phyloP scores from a whole-genome alignment of 495 filamentous ascomycete species.

The Mycothermus thermophilus region DNA sequence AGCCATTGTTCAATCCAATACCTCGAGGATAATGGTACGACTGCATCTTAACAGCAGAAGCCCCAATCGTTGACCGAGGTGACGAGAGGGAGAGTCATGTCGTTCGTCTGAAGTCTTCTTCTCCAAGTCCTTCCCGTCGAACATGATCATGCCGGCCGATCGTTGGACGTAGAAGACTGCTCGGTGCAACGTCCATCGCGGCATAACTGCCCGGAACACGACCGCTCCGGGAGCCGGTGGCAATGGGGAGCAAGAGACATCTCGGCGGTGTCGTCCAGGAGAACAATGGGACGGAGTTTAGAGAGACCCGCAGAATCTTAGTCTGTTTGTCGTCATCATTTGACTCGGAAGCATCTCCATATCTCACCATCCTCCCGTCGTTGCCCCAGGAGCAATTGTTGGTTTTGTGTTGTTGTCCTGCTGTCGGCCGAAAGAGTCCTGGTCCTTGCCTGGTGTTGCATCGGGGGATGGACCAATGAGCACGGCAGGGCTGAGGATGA shows the following conservation, averaged over 20 bases:
- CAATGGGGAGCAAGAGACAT: no score
- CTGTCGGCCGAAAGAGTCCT: no score
- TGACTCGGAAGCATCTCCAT: no score
- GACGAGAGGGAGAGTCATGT: neutral
- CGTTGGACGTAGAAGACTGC: neutral
- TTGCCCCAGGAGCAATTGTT: no score
- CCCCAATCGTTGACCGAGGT: constrained; percentile 1
- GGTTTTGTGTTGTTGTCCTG: no score
- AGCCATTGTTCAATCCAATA: constrained; percentile 5
- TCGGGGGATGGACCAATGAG: neutral
- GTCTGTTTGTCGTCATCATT: no score
- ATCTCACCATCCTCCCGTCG: no score
- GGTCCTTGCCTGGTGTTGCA: neutral
- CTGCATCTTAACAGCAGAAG: neutral
- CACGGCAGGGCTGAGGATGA: constrained; percentile 3
- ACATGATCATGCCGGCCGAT: no score
- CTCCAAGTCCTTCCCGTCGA: no score
- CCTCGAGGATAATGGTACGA: neutral
- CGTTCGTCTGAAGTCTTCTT: neutral
- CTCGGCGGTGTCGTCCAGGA: no score
- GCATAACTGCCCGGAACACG: neutral
- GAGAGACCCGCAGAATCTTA: no score
- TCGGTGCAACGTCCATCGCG: neutral
- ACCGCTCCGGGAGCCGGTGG: neutral
- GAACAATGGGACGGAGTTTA: no score